These are phyloP conservation scores for Phytophthora hibernalis DNA, from an alignment of 352 stramenopile species.

Conservation along the genomic window DNA sequence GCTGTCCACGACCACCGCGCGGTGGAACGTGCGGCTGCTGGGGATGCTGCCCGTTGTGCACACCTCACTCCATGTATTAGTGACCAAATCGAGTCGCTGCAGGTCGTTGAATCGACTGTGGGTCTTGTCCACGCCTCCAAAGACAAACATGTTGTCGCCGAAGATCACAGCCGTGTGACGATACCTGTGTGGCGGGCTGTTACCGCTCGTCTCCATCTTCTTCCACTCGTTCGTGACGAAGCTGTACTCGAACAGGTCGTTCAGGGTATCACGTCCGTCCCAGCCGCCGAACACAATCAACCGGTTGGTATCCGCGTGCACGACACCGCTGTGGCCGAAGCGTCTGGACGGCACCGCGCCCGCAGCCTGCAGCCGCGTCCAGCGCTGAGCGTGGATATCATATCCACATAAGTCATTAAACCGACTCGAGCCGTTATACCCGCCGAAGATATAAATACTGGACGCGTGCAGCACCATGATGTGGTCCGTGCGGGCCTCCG, in stretches of 20 bases:
- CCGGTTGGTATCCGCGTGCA: constrained; percentile 70
- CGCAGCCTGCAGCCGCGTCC: constrained; percentile 54
- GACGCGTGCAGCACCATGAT: constrained; percentile 85
- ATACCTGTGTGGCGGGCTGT: constrained; percentile 79
- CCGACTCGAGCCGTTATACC: constrained; percentile 84
- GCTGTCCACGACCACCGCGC: constrained; percentile 75
- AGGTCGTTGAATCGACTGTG: constrained; percentile 90
- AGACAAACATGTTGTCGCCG: constrained; percentile 90
- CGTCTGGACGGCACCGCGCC: constrained; percentile 66
- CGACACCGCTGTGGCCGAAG: constrained; percentile 86
- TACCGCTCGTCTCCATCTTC: constrained; percentile 61
- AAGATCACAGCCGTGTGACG: constrained; percentile 87
- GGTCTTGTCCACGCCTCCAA: constrained; percentile 91
- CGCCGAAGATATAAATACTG: constrained; percentile 89
- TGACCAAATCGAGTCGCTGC: constrained; percentile 77
- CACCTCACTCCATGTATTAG: constrained; percentile 87
- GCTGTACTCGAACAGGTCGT: constrained; percentile 84
- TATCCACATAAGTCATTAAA: constrained; percentile 89
- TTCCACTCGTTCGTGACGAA: constrained; percentile 78
- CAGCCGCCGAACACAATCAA: constrained; percentile 89
- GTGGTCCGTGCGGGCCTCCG: constrained; percentile 85
- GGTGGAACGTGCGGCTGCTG: constrained; percentile 89
- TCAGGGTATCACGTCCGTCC: constrained; percentile 87
- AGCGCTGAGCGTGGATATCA: constrained; percentile 62
- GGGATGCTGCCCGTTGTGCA: constrained; percentile 84